These are phyloP conservation scores for Podaxis sp. DNA, from an alignment of 768 basidiomycete species.

Conservation along the genomic window DNA sequence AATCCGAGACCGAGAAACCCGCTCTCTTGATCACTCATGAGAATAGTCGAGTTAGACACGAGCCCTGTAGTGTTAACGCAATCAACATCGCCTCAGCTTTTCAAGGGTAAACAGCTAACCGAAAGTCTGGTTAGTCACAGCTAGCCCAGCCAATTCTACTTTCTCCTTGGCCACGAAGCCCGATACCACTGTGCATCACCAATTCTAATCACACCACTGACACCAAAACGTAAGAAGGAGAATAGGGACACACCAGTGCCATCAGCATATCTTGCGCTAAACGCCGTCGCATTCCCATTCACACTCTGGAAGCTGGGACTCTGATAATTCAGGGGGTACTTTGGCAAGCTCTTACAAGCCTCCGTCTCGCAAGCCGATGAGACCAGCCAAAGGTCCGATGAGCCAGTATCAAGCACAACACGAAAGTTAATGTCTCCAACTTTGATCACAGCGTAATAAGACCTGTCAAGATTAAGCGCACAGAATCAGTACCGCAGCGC, in stretches of 20 bases:
- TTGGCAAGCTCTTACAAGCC: conserved; percentile 60
- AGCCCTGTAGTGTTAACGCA: conserved; percentile 42
- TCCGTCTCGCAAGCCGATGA: conserved; percentile 60
- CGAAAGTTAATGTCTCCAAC: conserved; percentile 66
- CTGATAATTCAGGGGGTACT: conserved; percentile 65
- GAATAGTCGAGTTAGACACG: conserved; percentile 60
- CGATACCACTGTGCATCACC: conserved; percentile 47
- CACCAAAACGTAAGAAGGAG: conserved; percentile 4
- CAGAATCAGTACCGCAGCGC: background rate
- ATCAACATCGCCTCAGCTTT: background rate
- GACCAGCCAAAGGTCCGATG: conserved; percentile 69
- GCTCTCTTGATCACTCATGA: conserved; percentile 61
- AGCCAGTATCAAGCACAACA: conserved; percentile 73
- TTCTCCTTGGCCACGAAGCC: conserved; percentile 74
- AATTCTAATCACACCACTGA: background rate
- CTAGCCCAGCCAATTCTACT: conserved; percentile 59
- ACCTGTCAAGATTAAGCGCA: conserved; percentile 37
- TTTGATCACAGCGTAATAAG: conserved; percentile 64
- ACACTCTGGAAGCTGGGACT: conserved; percentile 66
- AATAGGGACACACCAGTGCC: conserved; percentile 53
- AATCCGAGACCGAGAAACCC: conserved; percentile 79
- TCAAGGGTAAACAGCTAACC: conserved; percentile 41
- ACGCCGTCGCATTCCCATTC: conserved; percentile 59
- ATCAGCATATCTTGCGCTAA: conserved; percentile 65
- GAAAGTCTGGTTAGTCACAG: conserved; percentile 60